Evolutionary conservation across 129 eudicot genomes (phyloP), one percentile per base, ranked within the genome.

Genomic region (Heracleum sosnowskyi): DNA sequence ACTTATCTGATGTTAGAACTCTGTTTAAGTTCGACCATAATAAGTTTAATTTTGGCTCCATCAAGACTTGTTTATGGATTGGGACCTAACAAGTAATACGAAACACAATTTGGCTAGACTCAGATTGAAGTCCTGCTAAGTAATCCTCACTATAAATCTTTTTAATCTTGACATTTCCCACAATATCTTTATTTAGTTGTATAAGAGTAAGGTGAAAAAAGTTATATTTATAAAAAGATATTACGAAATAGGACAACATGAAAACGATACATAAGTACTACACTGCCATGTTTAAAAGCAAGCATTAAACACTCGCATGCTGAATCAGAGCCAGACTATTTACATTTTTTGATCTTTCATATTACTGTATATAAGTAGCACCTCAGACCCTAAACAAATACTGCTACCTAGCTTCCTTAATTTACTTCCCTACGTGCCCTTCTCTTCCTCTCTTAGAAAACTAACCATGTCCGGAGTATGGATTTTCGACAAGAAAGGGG

Each of bases 401-500:
- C 47, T 17, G 33, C 47, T 72, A 62, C 8, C 60, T 60, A n/a
- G 1, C 57, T n/a, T 37, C 73, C 16, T 45, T 71, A n/a, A n/a
- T n/a, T n/a, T 44, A 60, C 68, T 73, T 1, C 55, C 20, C 33
- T 73, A 15, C 47, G 29, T 40, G 11, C 53, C 24, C 28, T n/a
- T 44, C 35, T 34, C 75, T 45, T 46, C 53, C 55, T 62, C 35
- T 44, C 82, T 46, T 46, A 16, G 22, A 46, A 75, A 33, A 63
- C 71, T 26, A 33, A 63, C 71, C 35, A 83, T 83, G 86, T 83
- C 86, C 78, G 86, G 86, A 5, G 86, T 83, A 10, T 83, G 86
- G 86, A 41, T 83, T 28, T 83, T 83, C 80, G 82, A 83, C 86
- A 75, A 83, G 64, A 83, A 68, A 18, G 86, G 86, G 1, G 86